Evolutionary conservation across 768 basidiomycete species (phyloP).

Genomic region (Fistulinella prunicolor): DNA sequence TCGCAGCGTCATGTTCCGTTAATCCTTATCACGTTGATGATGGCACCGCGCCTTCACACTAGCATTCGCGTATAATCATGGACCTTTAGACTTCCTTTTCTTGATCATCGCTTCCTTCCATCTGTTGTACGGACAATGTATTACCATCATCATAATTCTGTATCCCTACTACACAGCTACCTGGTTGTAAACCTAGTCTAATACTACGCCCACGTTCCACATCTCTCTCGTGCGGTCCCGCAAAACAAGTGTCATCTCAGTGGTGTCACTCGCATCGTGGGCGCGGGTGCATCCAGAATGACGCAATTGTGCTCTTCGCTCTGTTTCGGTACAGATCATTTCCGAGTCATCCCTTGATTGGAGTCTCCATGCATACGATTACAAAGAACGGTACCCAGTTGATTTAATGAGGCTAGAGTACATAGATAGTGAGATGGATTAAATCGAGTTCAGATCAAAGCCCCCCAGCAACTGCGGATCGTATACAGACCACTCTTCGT

Average conservation of each 20-base stretch:
- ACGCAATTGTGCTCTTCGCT: too few species aligned
- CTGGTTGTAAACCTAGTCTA: not conserved
- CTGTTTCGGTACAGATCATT: too few species aligned
- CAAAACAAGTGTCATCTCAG: too few species aligned
- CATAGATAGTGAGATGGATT: not conserved
- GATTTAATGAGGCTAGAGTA: too few species aligned
- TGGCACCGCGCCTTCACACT: slow-evolving; percentile 18
- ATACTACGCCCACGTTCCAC: not conserved
- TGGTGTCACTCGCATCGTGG: too few species aligned
- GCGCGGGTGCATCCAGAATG: too few species aligned
- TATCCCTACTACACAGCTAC: slow-evolving; percentile 5
- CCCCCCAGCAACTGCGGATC: not conserved
- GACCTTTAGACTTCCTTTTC: slow-evolving; percentile 4
- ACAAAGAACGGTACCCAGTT: too few species aligned
- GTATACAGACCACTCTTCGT: slow-evolving; percentile 3
- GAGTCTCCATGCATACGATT: too few species aligned
- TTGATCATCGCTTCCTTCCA: not conserved
- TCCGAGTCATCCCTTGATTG: not conserved
- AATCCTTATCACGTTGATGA: slow-evolving; percentile 12
- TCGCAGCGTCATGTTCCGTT: slow-evolving; percentile 46
- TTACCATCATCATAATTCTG: slow-evolving; percentile 7
- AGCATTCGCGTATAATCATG: not conserved
- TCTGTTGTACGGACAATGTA: not conserved
- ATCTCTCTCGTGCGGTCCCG: too few species aligned
- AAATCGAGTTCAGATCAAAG: slow-evolving; percentile 1